Evolutionary conservation across 306 rosid species (phyloP).

Genomic region (Luffa acutangula): DNA sequence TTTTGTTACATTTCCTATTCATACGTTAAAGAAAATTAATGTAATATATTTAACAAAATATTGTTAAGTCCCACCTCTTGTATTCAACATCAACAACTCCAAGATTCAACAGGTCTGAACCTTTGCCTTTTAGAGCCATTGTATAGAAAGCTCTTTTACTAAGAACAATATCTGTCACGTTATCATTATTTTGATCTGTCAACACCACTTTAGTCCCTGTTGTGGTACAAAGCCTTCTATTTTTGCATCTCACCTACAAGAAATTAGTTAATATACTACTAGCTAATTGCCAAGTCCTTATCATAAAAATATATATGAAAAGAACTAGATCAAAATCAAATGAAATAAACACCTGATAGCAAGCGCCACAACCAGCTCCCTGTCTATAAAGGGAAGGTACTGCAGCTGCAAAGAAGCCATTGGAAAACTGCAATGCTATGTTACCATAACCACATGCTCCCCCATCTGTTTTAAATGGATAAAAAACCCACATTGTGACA

Average conservation of each 20-base stretch:
- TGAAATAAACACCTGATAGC: not conserved
- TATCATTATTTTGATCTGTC: too few relatives aligned
- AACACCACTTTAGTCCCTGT: not conserved
- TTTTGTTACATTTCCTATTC: too few relatives aligned
- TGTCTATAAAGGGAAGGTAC: slow-evolving; percentile 5
- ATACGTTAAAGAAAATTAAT: too few relatives aligned
- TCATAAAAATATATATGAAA: not conserved
- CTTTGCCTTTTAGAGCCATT: too few relatives aligned
- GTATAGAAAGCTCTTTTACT: too few relatives aligned
- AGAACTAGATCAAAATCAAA: not conserved
- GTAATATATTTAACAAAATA: too few relatives aligned
- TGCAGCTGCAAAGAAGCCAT: not conserved
- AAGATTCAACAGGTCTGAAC: too few relatives aligned
- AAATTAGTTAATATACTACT: not conserved
- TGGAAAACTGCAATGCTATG: not conserved
- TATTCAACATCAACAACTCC: not conserved
- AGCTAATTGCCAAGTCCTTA: not conserved
- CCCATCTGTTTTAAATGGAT: not conserved
- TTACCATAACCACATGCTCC: not conserved
- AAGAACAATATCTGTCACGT: too few relatives aligned
- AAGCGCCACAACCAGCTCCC: slow-evolving; percentile 6
- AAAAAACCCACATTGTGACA: not conserved
- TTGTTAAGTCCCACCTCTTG: not conserved
- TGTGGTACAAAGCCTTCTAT: not conserved
- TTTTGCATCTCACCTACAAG: not conserved